Evolutionary conservation across 192 early-diverging fungal species (phyloP), one percentile per base, ranked within the genome.

Genomic region (Chytriomyces sp.): DNA sequence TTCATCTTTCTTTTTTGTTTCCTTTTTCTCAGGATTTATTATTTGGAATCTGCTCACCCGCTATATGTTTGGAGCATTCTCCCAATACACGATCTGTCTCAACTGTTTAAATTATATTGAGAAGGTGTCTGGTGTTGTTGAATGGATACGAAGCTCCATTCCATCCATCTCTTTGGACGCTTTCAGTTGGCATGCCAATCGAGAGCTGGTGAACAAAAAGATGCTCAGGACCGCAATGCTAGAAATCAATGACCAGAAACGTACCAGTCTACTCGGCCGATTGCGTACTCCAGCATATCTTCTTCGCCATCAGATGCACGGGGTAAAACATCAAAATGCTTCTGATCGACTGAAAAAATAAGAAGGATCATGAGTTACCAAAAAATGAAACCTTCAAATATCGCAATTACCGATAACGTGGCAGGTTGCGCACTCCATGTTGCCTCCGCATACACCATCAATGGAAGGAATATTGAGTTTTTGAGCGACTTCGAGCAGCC

Each of bases 401-500:
- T 9, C 16, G 8, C 28, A 20, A 28, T 35, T 44, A 81, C 76
- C 87, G 67, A 86, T 82, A 6, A 90, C 82, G 80, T 90, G 89
- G 63, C 89, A 90, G 2, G 89, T 88, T 2, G 89, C 89, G 68
- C 89, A 90, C 69, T 90, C 89, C 79, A 86, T 76, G 50, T 88
- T 81, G 10, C 89, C 89, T 5, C 89, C 89, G 48, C 87, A 90
- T 5, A 85, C 84, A 20, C 84, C 83, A 57, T 88, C 85, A n/a
- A 90, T 83, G 28, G 59, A 72, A 13, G 78, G 72, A 47, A 85
- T 74, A n/a, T 84, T 86, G 24, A 81, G 77, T 50, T 81, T 82
- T 61, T 81, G 80, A 0, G 85, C 81, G 50, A 87, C 80, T 66
- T 86, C 82, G 78, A 88, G 83, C 45, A 87, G 71, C 45, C 76